These are phyloP conservation scores for Thoreauomyces humboldtii DNA, from an alignment of 192 early-diverging fungal genomes.

Conservation along the genomic window DNA sequence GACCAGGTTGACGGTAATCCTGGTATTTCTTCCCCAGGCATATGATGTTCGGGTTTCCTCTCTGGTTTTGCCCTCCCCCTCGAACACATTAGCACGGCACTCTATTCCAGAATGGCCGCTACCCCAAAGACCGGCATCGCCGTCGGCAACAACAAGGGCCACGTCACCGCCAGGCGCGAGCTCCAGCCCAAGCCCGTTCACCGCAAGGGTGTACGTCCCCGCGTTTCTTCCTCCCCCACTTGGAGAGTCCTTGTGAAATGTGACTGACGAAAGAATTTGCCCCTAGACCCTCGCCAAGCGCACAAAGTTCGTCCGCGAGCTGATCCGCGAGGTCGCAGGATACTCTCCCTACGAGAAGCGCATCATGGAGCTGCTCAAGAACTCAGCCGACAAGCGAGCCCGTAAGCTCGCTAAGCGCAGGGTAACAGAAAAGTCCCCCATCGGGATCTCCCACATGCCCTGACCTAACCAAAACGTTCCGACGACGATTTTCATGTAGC, in stretches of 20 bases:
- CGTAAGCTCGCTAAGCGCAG: slow-evolving; percentile 97
- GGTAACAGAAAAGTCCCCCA: no score
- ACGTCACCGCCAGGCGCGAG: slow-evolving; percentile 75
- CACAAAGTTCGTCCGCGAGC: slow-evolving; percentile 84
- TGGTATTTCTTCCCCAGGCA: no score
- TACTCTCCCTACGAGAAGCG: slow-evolving; percentile 98
- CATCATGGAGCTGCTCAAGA: slow-evolving; percentile 99
- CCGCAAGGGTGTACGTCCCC: slow-evolving; percentile 87
- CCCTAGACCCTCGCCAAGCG: slow-evolving; percentile 69
- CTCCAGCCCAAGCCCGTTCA: slow-evolving; percentile 67
- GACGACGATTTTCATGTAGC: no score
- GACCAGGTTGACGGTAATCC: no score
- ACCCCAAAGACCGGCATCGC: slow-evolving; percentile 75
- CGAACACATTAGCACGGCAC: no score
- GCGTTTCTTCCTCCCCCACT: no score
- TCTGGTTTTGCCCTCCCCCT: no score
- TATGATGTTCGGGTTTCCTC: no score
- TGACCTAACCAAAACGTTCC: no score
- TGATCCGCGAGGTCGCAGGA: slow-evolving; percentile 96
- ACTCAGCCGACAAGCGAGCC: slow-evolving; percentile 99
- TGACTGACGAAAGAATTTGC: no score
- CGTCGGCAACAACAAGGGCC: slow-evolving; percentile 90
- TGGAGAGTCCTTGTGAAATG: no score
- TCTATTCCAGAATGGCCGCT: slow-evolving; percentile 19
- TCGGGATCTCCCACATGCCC: no score